These are phyloP conservation scores for Stephania yunnanensis DNA, from an alignment of 164 flowering plant species.

Conservation along the genomic window DNA sequence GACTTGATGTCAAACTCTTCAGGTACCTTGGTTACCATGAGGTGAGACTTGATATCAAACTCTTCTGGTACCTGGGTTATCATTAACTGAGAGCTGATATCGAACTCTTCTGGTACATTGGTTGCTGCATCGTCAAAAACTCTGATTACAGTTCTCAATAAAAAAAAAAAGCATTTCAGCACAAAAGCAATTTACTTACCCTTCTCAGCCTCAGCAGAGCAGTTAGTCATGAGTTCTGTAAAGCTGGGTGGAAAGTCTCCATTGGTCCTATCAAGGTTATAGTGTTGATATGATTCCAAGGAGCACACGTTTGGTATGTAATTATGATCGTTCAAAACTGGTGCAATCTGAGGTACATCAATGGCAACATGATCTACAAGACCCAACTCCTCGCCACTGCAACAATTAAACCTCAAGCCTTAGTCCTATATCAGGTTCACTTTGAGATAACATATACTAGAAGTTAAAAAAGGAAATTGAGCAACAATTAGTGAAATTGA, in stretches of 20 bases:
- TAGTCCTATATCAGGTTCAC: neutral
- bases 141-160: neutral
- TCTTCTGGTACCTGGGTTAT: slow-evolving; percentile 32
- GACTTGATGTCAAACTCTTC: slow-evolving; percentile 41
- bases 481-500: neutral
- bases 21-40: slow-evolving; percentile 34
- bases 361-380: slow-evolving; percentile 9
- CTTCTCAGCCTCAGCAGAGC: slow-evolving; percentile 28
- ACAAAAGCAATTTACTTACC: slow-evolving; percentile 23
- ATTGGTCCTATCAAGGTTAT: slow-evolving; percentile 15
- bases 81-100: slow-evolving; percentile 46
- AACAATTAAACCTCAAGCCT: slow-evolving; percentile 9
- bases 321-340: slow-evolving; percentile 11
- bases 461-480: neutral
- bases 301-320: slow-evolving; percentile 18
- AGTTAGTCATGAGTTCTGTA: slow-evolving; percentile 46
- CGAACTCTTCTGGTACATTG: slow-evolving; percentile 23
- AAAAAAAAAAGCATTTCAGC: neutral
- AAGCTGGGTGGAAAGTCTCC: slow-evolving; percentile 63
- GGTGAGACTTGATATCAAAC: slow-evolving; percentile 43
- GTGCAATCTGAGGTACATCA: slow-evolving; percentile 21
- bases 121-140: slow-evolving; percentile 23
- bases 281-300: slow-evolving; percentile 18
- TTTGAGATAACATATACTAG: neutral
- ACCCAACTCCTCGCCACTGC: slow-evolving; percentile 20